A percentile compares a stretch with the other conserved stretches of the same genome.
These are phyloP conservation scores for Globisporangium nagaii DNA, from an alignment of 352 stramenopile species.

Conservation along the genomic window DNA sequence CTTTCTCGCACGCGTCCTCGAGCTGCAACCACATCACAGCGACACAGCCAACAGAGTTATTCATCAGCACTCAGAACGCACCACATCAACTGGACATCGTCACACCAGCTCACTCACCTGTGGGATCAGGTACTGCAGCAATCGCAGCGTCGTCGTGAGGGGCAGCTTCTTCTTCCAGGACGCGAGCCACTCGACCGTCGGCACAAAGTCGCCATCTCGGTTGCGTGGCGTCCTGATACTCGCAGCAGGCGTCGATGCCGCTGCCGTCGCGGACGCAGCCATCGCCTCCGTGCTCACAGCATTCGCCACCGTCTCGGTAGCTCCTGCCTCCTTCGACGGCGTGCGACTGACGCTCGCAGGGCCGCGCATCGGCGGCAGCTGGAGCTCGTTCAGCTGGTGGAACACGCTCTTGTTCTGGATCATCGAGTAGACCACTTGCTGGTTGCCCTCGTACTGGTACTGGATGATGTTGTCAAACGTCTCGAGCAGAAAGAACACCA, in stretches of 20 bases:
- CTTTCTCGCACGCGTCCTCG: slow-evolving; percentile 69
- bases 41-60: not conserved
- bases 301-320: slow-evolving; percentile 5
- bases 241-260: not conserved
- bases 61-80: not conserved
- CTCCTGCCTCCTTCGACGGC: slow-evolving; percentile 4
- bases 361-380: slow-evolving; percentile 79
- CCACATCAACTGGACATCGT: too few species aligned
- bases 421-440: slow-evolving; percentile 98
- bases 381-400: slow-evolving; percentile 85
- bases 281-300: slow-evolving; percentile 13
- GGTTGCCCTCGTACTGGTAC: slow-evolving; percentile 97
- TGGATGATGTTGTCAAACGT: slow-evolving; percentile 99
- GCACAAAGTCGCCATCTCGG: slow-evolving; percentile 65
- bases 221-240: slow-evolving; percentile 27
- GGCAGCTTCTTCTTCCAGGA: slow-evolving; percentile 94
- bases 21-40: slow-evolving; percentile 26
- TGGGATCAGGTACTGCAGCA: slow-evolving; percentile 94
- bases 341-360: not conserved
- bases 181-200: slow-evolving; percentile 92
- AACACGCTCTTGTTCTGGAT: slow-evolving; percentile 96
- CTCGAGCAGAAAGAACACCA: slow-evolving; percentile 96
- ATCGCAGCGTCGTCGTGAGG: slow-evolving; percentile 91
- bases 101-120: slow-evolving; percentile 38
- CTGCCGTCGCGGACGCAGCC: slow-evolving; percentile 3